These are phyloP conservation scores for Przewalskia tangutica DNA, from an alignment of 257 asterid species.

Conservation along the genomic window DNA sequence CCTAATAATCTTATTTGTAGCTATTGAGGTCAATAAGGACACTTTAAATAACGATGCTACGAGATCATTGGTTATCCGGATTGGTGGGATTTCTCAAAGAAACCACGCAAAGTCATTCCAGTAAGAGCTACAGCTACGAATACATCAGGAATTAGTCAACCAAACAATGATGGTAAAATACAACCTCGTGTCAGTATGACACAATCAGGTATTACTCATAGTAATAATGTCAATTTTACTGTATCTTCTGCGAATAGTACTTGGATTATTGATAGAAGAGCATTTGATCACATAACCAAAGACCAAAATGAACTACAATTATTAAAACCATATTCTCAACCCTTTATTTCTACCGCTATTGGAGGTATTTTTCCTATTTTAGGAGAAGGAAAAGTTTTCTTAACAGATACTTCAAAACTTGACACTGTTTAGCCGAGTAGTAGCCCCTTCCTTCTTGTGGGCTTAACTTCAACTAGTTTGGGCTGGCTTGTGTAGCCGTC, in stretches of 20 bases:
- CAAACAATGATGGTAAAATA: background rate
- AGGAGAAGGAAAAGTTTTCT: background rate
- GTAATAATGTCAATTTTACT: background rate
- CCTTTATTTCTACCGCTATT: background rate
- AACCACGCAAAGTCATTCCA: background rate
- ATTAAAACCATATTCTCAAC: background rate
- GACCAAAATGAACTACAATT: background rate
- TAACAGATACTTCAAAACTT: background rate
- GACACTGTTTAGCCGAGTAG: background rate
- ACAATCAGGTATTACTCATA: background rate
- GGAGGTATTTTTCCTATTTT: background rate
- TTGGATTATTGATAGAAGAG: background rate
- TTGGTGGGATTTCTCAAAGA: background rate
- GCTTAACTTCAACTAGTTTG: no score
- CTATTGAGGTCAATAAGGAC: background rate
- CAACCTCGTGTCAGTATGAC: background rate
- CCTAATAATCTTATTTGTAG: background rate
- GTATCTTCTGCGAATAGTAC: background rate
- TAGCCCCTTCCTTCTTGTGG: no score
- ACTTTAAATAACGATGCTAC: background rate
- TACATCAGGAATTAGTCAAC: background rate
- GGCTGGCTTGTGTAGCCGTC: no score
- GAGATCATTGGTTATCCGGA: background rate
- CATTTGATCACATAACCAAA: background rate
- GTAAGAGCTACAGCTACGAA: background rate